Base-by-base conservation (phyloP, 208 protist genomes). In the Herpetomonas tarakana region DNA sequence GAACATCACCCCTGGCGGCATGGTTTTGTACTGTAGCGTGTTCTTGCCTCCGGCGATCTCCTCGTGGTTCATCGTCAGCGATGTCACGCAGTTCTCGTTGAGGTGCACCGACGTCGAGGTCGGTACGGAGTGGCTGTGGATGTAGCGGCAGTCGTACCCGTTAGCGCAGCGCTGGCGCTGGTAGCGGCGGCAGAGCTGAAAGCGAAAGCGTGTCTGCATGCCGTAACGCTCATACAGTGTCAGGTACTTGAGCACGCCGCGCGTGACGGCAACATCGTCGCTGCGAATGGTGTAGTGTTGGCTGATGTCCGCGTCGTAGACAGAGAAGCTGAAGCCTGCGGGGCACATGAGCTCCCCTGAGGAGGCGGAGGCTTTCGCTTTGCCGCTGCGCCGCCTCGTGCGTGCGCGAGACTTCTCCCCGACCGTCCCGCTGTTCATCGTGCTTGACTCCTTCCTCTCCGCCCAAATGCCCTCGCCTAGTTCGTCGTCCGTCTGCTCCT, bases 111-210 rank as follows among this genome's bases (percentile, higher is more conserved):
- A 64, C 7, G 76, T 91, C 0, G 65, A 62, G 31, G 57, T 52
- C 25, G 78, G 74, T 9, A 83, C 14, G 14, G 58, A 56, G 25
- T 54, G 52, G 44, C 68, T 64, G 60, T 91, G 83, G 57, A 91
- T 84, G 58, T 91, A 91, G 31, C 59, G 66, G 49, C 83, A 91
- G 56, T 76, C 51, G 16, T 50, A 12, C 9, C 68, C 77, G 30
- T 72, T 65, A 18, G 56, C 22, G 68, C 83, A 91, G 38, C 62
- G 66, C 16, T 68, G 52, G 45, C 62, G 62, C 27, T 74, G 19
- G 46, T 78, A 85, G 19, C 79, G 69, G 44, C 78, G 72, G 61
- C 83, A 87, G 26, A 86, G 47, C 62, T 91, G 83, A 61, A 91
- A 91, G 28, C 79, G 78, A 44, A 80, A 84, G 9, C 79, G 72